Conservation (phyloP, 257 asterid genomes). For the Solanum stenotomum region DNA sequence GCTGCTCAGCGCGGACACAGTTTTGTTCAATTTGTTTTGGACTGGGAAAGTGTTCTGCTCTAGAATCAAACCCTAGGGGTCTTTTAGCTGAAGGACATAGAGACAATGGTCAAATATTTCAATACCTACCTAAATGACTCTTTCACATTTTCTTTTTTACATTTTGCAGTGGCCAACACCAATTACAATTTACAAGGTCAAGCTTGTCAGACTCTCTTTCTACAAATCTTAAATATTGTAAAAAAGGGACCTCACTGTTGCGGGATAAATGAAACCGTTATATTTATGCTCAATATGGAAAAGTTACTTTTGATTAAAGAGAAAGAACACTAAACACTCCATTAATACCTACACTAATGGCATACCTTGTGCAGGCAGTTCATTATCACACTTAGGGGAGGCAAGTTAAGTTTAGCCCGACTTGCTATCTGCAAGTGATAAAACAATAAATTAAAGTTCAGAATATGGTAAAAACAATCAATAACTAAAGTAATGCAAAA, state of each 20-base stretch:
- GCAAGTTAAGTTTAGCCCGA: constrained; percentile 73
- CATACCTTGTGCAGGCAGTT: constrained; percentile 50
- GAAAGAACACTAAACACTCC: not conserved
- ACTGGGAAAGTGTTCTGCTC: not conserved
- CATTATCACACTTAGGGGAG: constrained; percentile 40
- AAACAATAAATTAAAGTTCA: not conserved
- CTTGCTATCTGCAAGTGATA: constrained; percentile 53
- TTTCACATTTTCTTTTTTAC: not conserved
- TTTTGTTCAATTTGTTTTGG: not conserved
- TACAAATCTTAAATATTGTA: not conserved
- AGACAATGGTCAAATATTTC: not conserved
- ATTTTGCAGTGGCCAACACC: not conserved
- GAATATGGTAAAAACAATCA: not conserved
- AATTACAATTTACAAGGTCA: not conserved
- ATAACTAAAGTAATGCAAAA: not conserved
- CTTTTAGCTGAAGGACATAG: not conserved
- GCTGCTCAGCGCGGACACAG: not conserved
- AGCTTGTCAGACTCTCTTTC: not conserved
- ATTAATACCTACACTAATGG: not conserved
- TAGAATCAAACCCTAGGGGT: not conserved
- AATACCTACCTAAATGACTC: not conserved
- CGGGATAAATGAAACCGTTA: not conserved
- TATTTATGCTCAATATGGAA: not conserved
- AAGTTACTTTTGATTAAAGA: not conserved
- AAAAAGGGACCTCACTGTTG: not conserved